These are phyloP conservation scores for Steccherinum ochraceum DNA, from an alignment of 768 basidiomycete genomes.

Conservation along the genomic window DNA sequence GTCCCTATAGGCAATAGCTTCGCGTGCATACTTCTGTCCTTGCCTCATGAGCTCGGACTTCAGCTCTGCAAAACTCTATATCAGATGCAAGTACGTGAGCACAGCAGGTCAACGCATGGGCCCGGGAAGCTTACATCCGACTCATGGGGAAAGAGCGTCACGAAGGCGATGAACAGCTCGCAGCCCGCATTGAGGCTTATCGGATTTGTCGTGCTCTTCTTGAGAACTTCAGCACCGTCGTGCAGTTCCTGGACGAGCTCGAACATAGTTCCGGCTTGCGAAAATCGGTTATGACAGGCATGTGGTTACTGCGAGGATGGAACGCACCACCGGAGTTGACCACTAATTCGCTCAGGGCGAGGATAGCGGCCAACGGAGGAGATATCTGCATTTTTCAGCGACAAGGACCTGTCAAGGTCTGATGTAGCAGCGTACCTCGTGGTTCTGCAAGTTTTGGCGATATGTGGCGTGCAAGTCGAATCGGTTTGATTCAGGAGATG, in stretches of 20 bases:
- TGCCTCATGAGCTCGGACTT: constrained; percentile 80
- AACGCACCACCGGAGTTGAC: constrained; percentile 67
- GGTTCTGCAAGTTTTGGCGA: constrained; percentile 52
- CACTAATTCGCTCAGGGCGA: constrained; percentile 77
- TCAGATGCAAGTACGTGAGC: constrained; percentile 6
- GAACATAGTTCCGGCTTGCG: constrained; percentile 81
- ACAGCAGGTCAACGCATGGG: background rate
- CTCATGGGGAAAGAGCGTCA: constrained; percentile 78
- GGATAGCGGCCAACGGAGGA: constrained; percentile 82
- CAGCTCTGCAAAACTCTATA: constrained; percentile 75
- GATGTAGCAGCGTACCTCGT: constrained; percentile 64
- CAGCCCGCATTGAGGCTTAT: constrained; percentile 87
- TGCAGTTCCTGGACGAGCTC: constrained; percentile 85
- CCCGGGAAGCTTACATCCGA: constrained; percentile 54
- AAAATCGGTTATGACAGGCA: constrained; percentile 2
- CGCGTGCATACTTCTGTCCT: constrained; percentile 68
- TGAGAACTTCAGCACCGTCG: constrained; percentile 62
- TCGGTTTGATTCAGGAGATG: background rate
- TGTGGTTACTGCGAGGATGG: constrained; percentile 3
- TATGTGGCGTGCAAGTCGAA: constrained; percentile 53
- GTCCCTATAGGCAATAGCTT: constrained; percentile 79
- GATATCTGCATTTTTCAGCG: constrained; percentile 45
- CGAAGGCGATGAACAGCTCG: constrained; percentile 86
- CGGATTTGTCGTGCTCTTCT: constrained; percentile 59
- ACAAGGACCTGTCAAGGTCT: background rate